These are phyloP conservation scores for Mycena venus DNA, from an alignment of 768 basidiomycete species.

Conservation along the genomic window DNA sequence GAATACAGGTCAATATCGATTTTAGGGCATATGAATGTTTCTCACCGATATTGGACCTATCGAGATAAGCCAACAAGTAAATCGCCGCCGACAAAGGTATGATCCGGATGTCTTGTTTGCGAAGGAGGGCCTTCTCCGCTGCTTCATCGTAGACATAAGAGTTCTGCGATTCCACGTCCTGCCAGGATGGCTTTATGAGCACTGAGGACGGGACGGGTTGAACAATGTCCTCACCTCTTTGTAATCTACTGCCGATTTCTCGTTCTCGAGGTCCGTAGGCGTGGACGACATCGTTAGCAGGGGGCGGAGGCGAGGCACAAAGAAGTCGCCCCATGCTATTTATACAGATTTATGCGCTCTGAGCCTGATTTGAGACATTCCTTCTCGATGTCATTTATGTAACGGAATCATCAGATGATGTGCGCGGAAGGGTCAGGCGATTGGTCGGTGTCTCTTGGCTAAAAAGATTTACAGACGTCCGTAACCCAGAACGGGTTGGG, in stretches of 20 bases:
- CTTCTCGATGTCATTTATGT: too few relatives aligned
- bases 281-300: background rate
- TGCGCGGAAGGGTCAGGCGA: too few relatives aligned
- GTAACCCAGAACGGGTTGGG: too few relatives aligned
- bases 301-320: background rate
- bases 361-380: too few relatives aligned
- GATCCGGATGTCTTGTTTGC: constrained; percentile 23
- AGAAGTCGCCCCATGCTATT: too few relatives aligned
- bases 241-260: background rate
- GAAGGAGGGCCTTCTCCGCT: constrained; percentile 3
- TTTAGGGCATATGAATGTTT: background rate
- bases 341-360: too few relatives aligned
- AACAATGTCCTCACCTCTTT: background rate
- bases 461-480: too few relatives aligned
- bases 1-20: background rate
- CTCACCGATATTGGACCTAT: constrained; percentile 22
- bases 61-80: constrained; percentile 12
- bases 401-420: too few relatives aligned
- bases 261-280: background rate
- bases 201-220: background rate
- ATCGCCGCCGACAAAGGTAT: constrained; percentile 19
- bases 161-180: constrained; percentile 16
- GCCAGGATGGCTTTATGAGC: background rate
- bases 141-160: background rate
- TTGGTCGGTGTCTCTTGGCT: too few relatives aligned